Evolutionary conservation across 805 yeast genomes (phyloP).

Genomic region (Candida wancherniae): DNA sequence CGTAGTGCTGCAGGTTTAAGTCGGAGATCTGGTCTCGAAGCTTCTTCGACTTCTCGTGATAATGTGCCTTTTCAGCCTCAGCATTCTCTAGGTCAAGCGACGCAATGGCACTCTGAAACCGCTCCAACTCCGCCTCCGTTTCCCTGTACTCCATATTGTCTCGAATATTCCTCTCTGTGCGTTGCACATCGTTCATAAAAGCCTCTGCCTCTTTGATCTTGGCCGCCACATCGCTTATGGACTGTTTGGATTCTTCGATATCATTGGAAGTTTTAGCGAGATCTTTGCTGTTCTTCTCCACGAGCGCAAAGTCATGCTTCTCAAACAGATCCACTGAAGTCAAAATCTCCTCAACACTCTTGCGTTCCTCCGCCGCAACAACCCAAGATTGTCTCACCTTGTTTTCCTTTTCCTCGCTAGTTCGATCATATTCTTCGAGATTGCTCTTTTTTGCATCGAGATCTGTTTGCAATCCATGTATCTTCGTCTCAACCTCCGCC

Average conservation of each 20-base stretch:
- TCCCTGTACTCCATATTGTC: constrained; percentile 59
- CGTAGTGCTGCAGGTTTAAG: constrained; percentile 61
- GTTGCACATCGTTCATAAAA: constrained; percentile 51
- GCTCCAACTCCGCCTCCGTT: constrained; percentile 34
- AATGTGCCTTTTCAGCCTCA: constrained; percentile 52
- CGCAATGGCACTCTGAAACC: constrained; percentile 35
- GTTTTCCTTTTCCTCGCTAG: constrained; percentile 2
- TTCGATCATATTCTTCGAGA: constrained; percentile 5
- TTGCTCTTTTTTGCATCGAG: constrained; percentile 2
- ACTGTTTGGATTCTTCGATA: constrained; percentile 10
- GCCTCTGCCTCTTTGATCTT: constrained; percentile 32
- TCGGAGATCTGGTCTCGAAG: constrained; percentile 48
- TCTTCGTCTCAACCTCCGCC: constrained; percentile 3
- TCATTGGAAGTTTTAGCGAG: constrained; percentile 1
- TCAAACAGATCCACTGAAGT: constrained; percentile 16
- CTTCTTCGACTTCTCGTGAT: constrained; percentile 51
- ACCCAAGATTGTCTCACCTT: neutral
- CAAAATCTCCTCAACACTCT: constrained; percentile 5
- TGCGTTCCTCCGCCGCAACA: neutral
- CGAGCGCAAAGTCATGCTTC: constrained; percentile 15
- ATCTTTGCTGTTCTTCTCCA: constrained; percentile 20
- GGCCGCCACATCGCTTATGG: constrained; percentile 14
- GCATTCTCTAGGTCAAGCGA: constrained; percentile 54
- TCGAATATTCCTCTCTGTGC: constrained; percentile 56
- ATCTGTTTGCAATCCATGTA: constrained; percentile 5